Conservation (phyloP, 345 rosid genomes). For the Odontarrhena argentea region DNA sequence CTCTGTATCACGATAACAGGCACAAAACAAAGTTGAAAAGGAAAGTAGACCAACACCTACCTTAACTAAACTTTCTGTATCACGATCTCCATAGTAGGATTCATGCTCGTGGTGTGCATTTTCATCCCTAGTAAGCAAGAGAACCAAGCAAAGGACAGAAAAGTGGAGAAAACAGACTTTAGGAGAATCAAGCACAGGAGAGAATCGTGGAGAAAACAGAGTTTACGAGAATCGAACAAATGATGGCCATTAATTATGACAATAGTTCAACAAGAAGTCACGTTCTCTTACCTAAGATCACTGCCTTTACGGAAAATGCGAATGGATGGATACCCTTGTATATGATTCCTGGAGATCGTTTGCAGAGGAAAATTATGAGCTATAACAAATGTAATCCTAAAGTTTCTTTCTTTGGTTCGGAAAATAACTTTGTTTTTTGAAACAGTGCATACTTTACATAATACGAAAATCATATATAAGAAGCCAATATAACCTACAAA, state of each 20-base stretch:
- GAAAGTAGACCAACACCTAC: constrained; percentile 43
- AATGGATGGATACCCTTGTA: constrained; percentile 98
- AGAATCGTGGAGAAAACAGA: not conserved
- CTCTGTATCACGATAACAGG: constrained; percentile 1
- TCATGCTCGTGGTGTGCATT: constrained; percentile 96
- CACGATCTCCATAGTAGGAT: constrained; percentile 98
- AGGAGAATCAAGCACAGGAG: constrained; percentile 12
- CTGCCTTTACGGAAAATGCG: constrained; percentile 98
- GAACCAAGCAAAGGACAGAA: constrained; percentile 3
- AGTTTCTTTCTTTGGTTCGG: constrained; percentile 17
- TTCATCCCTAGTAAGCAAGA: constrained; percentile 63
- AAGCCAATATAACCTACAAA: constrained; percentile 13
- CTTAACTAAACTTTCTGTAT: constrained; percentile 93
- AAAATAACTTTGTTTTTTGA: not conserved
- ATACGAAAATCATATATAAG: not conserved
- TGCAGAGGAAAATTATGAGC: constrained; percentile 18
- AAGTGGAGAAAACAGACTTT: not conserved
- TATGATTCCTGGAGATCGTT: constrained; percentile 66
- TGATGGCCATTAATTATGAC: constrained; percentile 12
- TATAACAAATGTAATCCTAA: constrained; percentile 13
- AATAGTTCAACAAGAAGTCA: constrained; percentile 15
- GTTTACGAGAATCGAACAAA: constrained; percentile 1
- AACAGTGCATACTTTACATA: constrained; percentile 8
- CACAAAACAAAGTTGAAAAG: constrained; percentile 22
- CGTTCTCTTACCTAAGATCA: constrained; percentile 63